Percentiles rank a stretch among this genome's conserved stretches.
Conservation (phyloP, 495 filamentous ascomycete species). For the Daldinia vernicosa region DNA sequence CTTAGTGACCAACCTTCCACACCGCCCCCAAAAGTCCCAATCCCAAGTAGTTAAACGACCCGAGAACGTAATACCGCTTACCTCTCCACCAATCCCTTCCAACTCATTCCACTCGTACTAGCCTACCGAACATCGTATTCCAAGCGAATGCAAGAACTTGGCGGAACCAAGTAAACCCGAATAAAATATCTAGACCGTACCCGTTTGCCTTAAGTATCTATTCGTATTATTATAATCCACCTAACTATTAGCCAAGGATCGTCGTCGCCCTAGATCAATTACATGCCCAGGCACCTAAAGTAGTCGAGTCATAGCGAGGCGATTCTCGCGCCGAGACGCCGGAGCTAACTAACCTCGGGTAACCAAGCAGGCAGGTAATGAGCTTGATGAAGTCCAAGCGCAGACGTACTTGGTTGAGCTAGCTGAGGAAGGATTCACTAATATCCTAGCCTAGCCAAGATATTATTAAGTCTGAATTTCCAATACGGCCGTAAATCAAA, state of each 20-base stretch:
- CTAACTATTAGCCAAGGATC: slow-evolving; percentile 1
- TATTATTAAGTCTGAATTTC: background rate
- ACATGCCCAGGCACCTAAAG: background rate
- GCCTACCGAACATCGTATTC: background rate
- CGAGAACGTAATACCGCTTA: background rate
- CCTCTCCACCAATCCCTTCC: background rate
- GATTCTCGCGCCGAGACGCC: slow-evolving; percentile 1
- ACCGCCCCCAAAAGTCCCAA: background rate
- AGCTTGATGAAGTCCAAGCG: background rate
- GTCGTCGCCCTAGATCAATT: background rate
- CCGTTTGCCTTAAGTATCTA: too few species aligned
- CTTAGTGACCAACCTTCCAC: background rate
- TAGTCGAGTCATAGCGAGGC: background rate
- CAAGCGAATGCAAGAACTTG: background rate
- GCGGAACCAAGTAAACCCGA: background rate
- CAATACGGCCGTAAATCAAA: too few species aligned
- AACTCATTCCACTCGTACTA: background rate
- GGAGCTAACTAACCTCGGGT: background rate
- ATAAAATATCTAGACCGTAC: background rate
- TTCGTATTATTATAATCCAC: background rate
- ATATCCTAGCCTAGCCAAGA: background rate
- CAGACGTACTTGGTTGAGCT: background rate
- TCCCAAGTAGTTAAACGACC: background rate
- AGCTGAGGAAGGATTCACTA: background rate
- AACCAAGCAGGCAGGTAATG: background rate